phyloP scores from a whole-genome alignment of 192 early-diverging fungal species.

The Pilaira anomala region DNA sequence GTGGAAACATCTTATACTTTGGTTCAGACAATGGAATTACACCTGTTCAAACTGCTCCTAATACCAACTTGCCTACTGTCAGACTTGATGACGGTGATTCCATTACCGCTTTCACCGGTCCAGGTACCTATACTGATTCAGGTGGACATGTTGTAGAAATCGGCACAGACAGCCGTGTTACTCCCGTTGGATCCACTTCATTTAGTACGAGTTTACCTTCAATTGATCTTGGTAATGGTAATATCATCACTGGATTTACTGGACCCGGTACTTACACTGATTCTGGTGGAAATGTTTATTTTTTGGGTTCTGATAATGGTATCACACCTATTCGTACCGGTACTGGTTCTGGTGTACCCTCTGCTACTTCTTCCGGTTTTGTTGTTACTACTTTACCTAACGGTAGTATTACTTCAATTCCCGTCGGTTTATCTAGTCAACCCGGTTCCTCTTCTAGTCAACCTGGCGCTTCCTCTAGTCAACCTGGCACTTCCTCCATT shows the following conservation, averaged over 20 bases:
- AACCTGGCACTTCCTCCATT: too few relatives aligned
- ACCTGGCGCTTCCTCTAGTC: too few relatives aligned
- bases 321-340: too few relatives aligned
- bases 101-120: background rate
- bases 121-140: background rate
- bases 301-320: too few relatives aligned
- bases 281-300: background rate
- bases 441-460: too few relatives aligned
- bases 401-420: too few relatives aligned
- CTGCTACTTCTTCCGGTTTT: too few relatives aligned
- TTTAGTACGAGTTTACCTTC: background rate
- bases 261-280: background rate
- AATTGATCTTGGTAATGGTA: background rate
- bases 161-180: background rate
- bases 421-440: too few relatives aligned
- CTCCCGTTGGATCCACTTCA: background rate
- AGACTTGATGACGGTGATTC: background rate
- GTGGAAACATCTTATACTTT: background rate
- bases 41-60: background rate
- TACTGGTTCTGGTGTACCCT: too few relatives aligned
- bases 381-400: too few relatives aligned
- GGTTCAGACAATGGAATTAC: background rate
- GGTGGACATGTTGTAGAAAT: too few relatives aligned
- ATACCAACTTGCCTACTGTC: background rate
- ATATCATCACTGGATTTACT: background rate